Evolutionary conservation across 1,284 basidiomycete species (phyloP).

Genomic region (Exobasidium cylindrosporum): DNA sequence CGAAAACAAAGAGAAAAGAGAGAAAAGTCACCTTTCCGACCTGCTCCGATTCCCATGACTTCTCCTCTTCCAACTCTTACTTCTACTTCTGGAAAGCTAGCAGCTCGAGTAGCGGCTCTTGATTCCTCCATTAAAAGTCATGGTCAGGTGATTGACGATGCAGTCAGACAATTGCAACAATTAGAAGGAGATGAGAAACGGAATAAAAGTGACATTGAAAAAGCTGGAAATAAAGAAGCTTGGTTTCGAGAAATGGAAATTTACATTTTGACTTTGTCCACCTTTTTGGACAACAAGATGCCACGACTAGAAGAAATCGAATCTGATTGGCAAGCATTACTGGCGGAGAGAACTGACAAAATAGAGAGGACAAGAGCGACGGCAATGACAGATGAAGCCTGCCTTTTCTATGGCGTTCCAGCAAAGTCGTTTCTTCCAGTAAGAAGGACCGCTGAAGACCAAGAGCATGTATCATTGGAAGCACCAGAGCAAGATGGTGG

Average conservation of each 20-base stretch:
- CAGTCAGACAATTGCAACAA: conserved; percentile 20
- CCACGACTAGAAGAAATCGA: conserved; percentile 37
- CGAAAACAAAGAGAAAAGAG: conserved; percentile 8
- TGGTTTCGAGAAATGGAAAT: conserved; percentile 48
- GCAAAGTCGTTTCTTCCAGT: conserved; percentile 20
- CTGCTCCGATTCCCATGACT: conserved; percentile 33
- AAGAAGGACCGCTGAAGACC: neutral
- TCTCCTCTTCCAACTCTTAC: conserved; percentile 35
- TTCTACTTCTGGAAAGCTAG: conserved; percentile 33
- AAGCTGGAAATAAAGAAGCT: conserved; percentile 32
- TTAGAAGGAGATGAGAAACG: conserved; percentile 31
- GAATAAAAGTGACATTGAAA: conserved; percentile 33
- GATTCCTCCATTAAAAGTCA: conserved; percentile 27
- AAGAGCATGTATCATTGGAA: neutral
- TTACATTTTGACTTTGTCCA: conserved; percentile 38
- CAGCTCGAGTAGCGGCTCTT: conserved; percentile 21
- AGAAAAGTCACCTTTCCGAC: conserved; percentile 31
- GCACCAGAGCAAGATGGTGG: conserved; percentile 18
- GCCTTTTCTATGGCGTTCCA: conserved; percentile 23
- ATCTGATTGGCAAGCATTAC: conserved; percentile 23
- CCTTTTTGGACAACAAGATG: conserved; percentile 43
- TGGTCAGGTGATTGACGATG: conserved; percentile 18
- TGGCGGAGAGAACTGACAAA: conserved; percentile 23
- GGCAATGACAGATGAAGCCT: conserved; percentile 27
- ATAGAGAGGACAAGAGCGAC: conserved; percentile 20